These are phyloP conservation scores for Gamsiella multidivaricata DNA, from an alignment of 192 early-diverging fungal species.

Conservation along the genomic window DNA sequence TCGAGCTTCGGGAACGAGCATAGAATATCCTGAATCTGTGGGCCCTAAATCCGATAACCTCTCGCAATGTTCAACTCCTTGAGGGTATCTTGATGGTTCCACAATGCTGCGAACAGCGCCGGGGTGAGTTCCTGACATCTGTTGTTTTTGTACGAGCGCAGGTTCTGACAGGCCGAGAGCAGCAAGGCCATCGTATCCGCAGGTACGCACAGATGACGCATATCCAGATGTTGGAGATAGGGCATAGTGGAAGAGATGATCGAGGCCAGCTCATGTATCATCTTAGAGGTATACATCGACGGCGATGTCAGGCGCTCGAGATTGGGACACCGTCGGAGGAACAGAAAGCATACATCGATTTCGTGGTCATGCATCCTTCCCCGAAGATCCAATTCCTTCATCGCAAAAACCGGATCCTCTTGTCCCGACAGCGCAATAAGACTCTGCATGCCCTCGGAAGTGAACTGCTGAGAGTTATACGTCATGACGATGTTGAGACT, in stretches of 20 bases:
- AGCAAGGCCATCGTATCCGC: neutral
- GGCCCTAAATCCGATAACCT: neutral
- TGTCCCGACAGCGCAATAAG: neutral
- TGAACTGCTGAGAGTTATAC: neutral
- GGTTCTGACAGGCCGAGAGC: neutral
- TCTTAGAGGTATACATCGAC: neutral
- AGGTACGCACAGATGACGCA: neutral
- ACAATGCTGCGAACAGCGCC: neutral
- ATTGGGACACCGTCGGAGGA: neutral
- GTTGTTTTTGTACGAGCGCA: neutral
- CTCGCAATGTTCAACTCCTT: neutral
- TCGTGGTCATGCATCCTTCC: neutral
- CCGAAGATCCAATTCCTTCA: neutral
- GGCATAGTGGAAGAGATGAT: neutral
- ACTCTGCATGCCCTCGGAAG: neutral
- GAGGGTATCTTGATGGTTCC: slow-evolving; percentile 1
- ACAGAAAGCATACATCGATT: neutral
- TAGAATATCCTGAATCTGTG: slow-evolving; percentile 1
- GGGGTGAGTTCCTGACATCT: neutral
- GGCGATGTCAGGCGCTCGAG: neutral
- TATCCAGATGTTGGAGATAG: neutral
- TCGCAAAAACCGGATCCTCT: neutral
- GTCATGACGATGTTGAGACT: neutral
- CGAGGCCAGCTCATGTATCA: neutral
- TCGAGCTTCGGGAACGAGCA: neutral